Base-by-base conservation (phyloP, 768 basidiomycete species). In the Russula griseocarnosa region DNA sequence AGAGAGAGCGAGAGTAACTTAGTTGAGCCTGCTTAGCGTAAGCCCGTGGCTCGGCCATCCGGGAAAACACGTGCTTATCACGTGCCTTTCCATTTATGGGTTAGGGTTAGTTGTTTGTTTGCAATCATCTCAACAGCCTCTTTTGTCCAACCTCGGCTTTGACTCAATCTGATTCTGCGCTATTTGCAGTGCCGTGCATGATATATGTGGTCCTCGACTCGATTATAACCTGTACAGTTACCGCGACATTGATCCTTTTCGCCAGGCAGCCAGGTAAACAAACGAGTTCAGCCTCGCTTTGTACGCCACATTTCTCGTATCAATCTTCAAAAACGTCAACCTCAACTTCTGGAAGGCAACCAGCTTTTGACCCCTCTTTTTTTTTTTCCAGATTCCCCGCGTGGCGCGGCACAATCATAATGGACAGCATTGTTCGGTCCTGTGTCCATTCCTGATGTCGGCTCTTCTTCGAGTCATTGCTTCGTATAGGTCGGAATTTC, bases 371-470 rank as follows among this genome's bases (percentile, higher is more conserved):
- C 71, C 65, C 7, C 34, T 49, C 3, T 78, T 78, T 63, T 52
- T 76, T 51, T 38, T 14, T 16, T 14, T 4, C 14, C 6, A 1
- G 34, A 34, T 60, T 14, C 75, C 74, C 0, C 56, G 82, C 30
- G n/a, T n/a, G 2, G 28, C 5, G 28, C 30, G 70, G 71, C 30
- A 69, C 68, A 58, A 65, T 82, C 5, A 68, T 82, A 30, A 14
- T 38, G 86, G 87, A 26, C 79, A 79, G 22, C 60, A 70, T 3
- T 84, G 83, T 5, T 73, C 71, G 4, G 74, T 87, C 9, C 61
- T 89, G 3, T 86, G 85, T 8, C 81, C 80, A 4, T 90, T 89
- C 70, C 54, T 81, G 3, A 63, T 82, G 8, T 90, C 88, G 0
- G 86, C 79, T 5, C n/a, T 83, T 5, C 88, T 90, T 61, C 40